Conservation (phyloP, 2,329 filamentous ascomycete species). For the Exophiala bonariae region DNA sequence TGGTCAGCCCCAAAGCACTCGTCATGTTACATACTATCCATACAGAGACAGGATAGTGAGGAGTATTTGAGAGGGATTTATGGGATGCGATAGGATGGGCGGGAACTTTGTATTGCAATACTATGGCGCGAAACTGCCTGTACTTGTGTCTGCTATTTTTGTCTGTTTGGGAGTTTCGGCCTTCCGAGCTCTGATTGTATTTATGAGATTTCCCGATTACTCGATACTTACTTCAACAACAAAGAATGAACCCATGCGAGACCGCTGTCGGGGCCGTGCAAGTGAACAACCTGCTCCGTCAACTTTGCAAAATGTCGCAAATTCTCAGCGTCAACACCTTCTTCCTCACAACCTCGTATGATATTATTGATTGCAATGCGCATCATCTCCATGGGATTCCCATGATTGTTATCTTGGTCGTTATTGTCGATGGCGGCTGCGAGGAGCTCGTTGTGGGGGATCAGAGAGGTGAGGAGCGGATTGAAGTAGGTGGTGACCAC, state of each 20-base stretch:
- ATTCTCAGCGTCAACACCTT: neutral
- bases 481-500: neutral
- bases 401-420: neutral
- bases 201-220: no score
- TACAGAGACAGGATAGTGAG: no score
- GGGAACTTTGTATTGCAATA: no score
- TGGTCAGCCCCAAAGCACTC: no score
- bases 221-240: neutral
- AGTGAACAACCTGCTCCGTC: neutral
- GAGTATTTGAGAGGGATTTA: no score
- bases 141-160: no score
- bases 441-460: neutral
- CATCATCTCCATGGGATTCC: neutral
- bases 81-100: no score
- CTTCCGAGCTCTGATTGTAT: no score
- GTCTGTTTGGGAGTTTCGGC: no score
- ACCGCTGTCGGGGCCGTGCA: neutral
- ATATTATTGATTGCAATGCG: neutral
- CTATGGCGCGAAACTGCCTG: no score
- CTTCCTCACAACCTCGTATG: neutral
- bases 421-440: neutral
- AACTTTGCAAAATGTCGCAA: constrained; percentile 1
- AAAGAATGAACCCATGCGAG: neutral
- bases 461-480: neutral
- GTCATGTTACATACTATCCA: no score